phyloP scores from a whole-genome alignment of 768 basidiomycete genomes.

The Russula brevipes region DNA sequence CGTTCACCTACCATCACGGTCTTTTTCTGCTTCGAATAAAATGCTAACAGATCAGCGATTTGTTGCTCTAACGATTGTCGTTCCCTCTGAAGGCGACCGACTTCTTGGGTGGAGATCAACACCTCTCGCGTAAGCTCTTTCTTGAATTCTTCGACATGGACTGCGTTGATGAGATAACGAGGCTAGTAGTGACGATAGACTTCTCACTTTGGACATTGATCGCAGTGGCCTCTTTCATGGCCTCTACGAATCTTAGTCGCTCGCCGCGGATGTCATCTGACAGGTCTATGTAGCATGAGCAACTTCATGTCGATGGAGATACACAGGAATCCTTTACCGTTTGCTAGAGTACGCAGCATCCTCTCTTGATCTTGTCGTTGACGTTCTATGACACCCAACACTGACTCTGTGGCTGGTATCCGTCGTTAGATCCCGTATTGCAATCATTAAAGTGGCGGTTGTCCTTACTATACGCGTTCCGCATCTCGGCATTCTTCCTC shows the following conservation, averaged over 20 bases:
- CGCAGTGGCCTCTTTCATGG: slow-evolving; percentile 90
- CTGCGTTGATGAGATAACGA: slow-evolving; percentile 35
- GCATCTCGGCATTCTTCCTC: slow-evolving; percentile 37
- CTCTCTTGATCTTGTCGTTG: slow-evolving; percentile 71
- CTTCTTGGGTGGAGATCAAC: slow-evolving; percentile 65
- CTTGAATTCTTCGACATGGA: slow-evolving; percentile 85
- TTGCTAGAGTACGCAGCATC: slow-evolving; percentile 59
- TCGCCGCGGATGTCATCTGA: slow-evolving; percentile 83
- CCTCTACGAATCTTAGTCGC: slow-evolving; percentile 80
- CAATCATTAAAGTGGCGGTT: background rate
- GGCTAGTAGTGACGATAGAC: background rate
- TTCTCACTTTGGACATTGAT: slow-evolving; percentile 73
- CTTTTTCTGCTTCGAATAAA: slow-evolving; percentile 63
- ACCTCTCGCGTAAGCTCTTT: slow-evolving; percentile 73
- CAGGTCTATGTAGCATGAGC: slow-evolving; percentile 49
- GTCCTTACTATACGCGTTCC: slow-evolving; percentile 37
- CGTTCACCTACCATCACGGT: slow-evolving; percentile 25
- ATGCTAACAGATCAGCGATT: slow-evolving; percentile 67
- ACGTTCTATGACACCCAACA: slow-evolving; percentile 57
- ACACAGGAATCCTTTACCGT: slow-evolving; percentile 39
- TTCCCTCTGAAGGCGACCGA: slow-evolving; percentile 60
- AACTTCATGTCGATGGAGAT: background rate
- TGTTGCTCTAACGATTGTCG: slow-evolving; percentile 61
- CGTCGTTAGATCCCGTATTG: slow-evolving; percentile 11
- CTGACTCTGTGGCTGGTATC: slow-evolving; percentile 47